Base-by-base conservation (phyloP, 2,329 filamentous ascomycete species). In the Calonectria multiphialidica region DNA sequence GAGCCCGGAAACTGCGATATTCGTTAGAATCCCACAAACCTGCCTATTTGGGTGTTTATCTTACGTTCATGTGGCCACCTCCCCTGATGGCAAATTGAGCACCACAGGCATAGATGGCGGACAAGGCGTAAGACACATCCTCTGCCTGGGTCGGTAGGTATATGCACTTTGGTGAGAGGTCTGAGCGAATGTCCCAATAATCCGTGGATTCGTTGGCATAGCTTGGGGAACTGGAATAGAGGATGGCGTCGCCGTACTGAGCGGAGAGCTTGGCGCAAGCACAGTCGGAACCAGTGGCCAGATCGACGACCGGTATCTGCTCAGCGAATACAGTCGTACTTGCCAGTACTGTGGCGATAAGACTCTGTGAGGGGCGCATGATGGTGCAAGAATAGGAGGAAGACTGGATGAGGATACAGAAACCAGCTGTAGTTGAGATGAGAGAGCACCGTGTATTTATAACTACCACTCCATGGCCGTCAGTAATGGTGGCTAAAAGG, bases 11-110 rank as follows among this genome's bases (percentile, higher is more conserved):
- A 61, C 62, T 66, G 6, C 1, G 12, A 18, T 7, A 8, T 15
- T 9, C 9, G 33, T 70, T 18, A 59, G 61, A 12, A n/a, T 25
- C 9, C 8, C 49, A 40, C 2, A 33, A 13, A 33, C 12, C 6
- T n/a, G 49, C 15, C 7, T 2, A 18, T 3, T 15, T 9, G 16
- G 21, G 15, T 4, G 28, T 1, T 4, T 30, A 13, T 37, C 68
- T 13, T 61, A 78, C 75, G 2, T 72, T 72, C 76, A 78, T 78
- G 10, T 78, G 72, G 0, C 76, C 76, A 8, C 77, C 77, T 30
- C 77, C 75, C 4, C 76, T 71, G 1, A 78, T 37, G 7, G 75
- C 75, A 61, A 78, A 78, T 0, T 70, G 50, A 6, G 61, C 28
- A 12, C 67, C 61, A 10, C 67, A 65, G n/a, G 21, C 18, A 13